Evolutionary conservation across 306 rosid species (phyloP).

Genomic region (Sechiopsis laciniata): DNA sequence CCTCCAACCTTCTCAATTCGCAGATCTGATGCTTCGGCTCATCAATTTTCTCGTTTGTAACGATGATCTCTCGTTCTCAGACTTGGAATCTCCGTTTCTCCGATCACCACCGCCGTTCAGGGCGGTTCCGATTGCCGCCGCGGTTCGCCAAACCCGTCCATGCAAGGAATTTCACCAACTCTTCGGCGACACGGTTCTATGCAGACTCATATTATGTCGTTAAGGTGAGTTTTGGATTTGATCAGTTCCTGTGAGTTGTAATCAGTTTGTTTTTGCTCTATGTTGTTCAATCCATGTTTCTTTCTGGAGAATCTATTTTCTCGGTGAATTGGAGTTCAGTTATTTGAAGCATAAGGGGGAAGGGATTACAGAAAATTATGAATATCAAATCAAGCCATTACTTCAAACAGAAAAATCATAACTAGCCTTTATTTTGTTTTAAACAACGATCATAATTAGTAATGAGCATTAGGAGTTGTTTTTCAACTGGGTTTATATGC

Average conservation of each 20-base stretch:
- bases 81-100: constrained; percentile 27
- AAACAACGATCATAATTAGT: background rate
- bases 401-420: too few relatives aligned
- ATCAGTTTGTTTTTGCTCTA: background rate
- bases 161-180: background rate
- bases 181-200: background rate
- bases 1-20: constrained; percentile 10
- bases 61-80: constrained; percentile 39
- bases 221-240: constrained; percentile 17
- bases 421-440: too few relatives aligned
- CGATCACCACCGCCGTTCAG: constrained; percentile 22
- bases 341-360: background rate
- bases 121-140: constrained; percentile 23
- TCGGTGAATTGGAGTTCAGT: background rate
- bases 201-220: constrained; percentile 16
- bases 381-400: background rate
- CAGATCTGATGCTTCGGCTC: constrained; percentile 14
- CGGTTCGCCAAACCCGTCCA: constrained; percentile 16
- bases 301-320: background rate
- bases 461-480: background rate
- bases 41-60: background rate
- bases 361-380: background rate
- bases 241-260: background rate
- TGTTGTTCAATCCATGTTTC: too few relatives aligned
- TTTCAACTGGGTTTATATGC: background rate